Evolutionary conservation across 352 stramenopile species (phyloP).

Genomic region (Phytophthora macrochlamydospora): DNA sequence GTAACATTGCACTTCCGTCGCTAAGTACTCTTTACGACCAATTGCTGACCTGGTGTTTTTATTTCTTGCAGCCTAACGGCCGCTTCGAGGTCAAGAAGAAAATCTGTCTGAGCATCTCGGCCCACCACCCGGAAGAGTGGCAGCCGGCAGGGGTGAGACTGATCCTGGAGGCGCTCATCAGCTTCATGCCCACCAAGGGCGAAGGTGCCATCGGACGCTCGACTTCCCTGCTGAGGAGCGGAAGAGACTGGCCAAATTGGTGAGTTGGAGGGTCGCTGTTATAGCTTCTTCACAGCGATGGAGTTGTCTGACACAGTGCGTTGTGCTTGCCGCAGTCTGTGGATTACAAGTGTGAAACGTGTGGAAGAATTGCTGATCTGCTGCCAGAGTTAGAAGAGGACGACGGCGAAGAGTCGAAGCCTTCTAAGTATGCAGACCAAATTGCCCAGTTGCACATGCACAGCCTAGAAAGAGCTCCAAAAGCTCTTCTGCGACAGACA

Average conservation of each 20-base stretch:
- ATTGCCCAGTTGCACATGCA: conserved; percentile 86
- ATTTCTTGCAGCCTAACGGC: conserved; percentile 85
- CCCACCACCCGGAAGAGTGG: conserved; percentile 98
- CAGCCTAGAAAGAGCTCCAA: conserved; percentile 50
- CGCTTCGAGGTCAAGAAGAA: conserved; percentile 98
- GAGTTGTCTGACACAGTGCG: conserved; percentile 1
- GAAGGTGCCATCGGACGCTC: conserved; percentile 83
- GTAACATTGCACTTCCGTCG: conserved; percentile 23
- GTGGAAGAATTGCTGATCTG: conserved; percentile 66
- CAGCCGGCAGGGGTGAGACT: conserved; percentile 95
- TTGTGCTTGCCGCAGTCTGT: conserved; percentile 49
- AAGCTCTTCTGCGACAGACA: conserved; percentile 10
- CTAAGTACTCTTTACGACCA: not conserved
- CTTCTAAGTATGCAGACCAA: conserved; percentile 79
- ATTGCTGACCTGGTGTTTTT: not conserved
- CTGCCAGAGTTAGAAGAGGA: conserved; percentile 57
- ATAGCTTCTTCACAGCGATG: conserved; percentile 1
- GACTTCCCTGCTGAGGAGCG: conserved; percentile 77
- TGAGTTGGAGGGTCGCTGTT: conserved; percentile 17
- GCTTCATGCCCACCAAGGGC: conserved; percentile 94
- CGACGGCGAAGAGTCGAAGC: conserved; percentile 36
- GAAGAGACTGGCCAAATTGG: conserved; percentile 64
- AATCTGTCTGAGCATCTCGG: conserved; percentile 98
- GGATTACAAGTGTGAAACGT: conserved; percentile 82
- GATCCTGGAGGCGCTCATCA: conserved; percentile 98